Conservation (phyloP, 495 filamentous ascomycete species). For the Penicillium maclennaniae region DNA sequence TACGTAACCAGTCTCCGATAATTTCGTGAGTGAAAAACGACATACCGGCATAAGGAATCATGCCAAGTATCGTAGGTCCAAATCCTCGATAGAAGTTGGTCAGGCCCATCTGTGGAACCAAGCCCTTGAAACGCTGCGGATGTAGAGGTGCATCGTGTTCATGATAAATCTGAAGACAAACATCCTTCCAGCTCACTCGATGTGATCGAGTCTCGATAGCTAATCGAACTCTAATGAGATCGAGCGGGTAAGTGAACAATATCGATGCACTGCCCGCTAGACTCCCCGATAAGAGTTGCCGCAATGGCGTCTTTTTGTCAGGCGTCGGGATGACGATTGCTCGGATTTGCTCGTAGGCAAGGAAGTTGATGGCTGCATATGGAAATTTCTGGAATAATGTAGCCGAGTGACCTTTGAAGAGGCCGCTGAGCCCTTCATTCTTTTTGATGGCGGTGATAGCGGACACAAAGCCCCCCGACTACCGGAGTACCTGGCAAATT, state of each 20-base stretch:
- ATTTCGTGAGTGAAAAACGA: neutral
- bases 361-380: neutral
- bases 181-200: neutral
- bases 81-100: neutral
- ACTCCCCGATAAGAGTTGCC: neutral
- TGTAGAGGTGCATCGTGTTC: neutral
- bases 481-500: neutral
- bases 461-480: neutral
- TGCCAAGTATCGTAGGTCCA: neutral
- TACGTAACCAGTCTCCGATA: neutral
- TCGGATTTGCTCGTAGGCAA: neutral
- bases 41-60: neutral
- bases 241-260: neutral
- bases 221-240: neutral
- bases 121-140: neutral
- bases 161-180: neutral
- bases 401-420: neutral
- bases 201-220: neutral
- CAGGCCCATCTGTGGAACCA: neutral
- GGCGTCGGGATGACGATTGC: neutral
- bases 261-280: neutral
- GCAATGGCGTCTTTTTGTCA: neutral
- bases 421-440: neutral
- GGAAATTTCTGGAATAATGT: neutral
- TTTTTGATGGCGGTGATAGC: neutral